Base-by-base conservation (phyloP, 306 rosid genomes). In the Ormosia semicastrata region DNA sequence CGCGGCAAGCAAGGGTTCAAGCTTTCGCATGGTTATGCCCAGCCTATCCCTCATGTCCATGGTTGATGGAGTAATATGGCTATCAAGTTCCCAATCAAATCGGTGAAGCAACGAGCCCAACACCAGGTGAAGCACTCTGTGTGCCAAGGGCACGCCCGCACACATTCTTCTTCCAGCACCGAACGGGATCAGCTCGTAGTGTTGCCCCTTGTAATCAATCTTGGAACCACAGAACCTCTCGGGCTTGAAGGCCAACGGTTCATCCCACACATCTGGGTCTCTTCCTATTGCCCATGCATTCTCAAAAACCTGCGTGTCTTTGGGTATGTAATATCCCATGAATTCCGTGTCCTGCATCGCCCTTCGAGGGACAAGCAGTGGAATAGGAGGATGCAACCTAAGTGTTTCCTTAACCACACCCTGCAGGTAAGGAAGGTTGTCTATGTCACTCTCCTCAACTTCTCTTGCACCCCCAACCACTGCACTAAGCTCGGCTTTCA, bases 211-310 rank as follows among this genome's bases (percentile, higher is more conserved):
- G n/a, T 84, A 87, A 32, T 88, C 89, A 24, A 46, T 52, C 4
- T 70, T 64, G 4, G 73, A 8, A 33, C 77, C 87, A 0, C n/a
- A 2, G 76, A 89, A 89, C 72, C 94, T 84, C 67, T 89, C 87
- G 0, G 94, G 94, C 11, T 87, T 87, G 71, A 89, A 91, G 2
- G 4, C 5, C 52, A 40, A 4, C 0, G 91, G 87, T 0, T 90
- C 84, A 0, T 81, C 81, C 94, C 94, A 91, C 13, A 30, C 89
- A 44, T 77, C 78, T 0, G 92, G 82, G 78, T 90, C 92, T 85
- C 91, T 86, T 2, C 94, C 94, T 7, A 90, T 90, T 4, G 94
- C 94, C 90, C 90, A 89, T 0, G 87, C 77, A 40, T 89, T 87
- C 58, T 89, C 91, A 15, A 89, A 86, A 0, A 87, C 91, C 64